phyloP scores from a whole-genome alignment of 495 filamentous ascomycete species.

The Trichoderma reesei region DNA sequence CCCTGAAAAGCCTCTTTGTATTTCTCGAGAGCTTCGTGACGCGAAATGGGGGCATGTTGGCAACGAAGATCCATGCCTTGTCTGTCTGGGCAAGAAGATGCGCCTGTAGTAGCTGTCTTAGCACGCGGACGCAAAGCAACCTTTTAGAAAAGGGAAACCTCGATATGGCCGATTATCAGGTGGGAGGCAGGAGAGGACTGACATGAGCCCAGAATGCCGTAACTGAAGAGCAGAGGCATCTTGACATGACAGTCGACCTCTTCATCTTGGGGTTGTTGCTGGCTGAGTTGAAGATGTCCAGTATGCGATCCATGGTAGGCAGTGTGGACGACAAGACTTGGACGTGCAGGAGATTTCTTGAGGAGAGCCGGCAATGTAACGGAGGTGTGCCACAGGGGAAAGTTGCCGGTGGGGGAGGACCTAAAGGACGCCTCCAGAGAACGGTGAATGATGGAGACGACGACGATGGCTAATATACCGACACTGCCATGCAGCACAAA shows the following conservation, averaged over 20 bases:
- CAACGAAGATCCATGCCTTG: constrained; percentile 1
- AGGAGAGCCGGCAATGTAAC: neutral
- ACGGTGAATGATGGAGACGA: neutral
- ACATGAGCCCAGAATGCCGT: constrained; percentile 2
- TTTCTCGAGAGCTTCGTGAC: neutral
- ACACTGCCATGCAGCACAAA: neutral
- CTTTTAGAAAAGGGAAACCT: neutral
- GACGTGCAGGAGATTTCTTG: neutral
- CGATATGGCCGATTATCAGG: neutral
- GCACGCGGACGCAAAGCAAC: neutral
- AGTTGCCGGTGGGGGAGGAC: neutral
- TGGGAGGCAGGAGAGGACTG: neutral
- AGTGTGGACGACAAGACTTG: neutral
- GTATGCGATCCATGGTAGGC: neutral
- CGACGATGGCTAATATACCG: neutral
- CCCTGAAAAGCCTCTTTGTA: neutral
- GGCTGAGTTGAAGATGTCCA: neutral
- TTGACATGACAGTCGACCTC: neutral
- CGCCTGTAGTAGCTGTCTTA: neutral
- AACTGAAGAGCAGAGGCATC: neutral
- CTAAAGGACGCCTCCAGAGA: neutral
- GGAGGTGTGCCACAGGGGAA: neutral
- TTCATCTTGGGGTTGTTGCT: neutral
- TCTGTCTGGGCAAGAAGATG: neutral
- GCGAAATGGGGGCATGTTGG: constrained; percentile 4